Evolutionary conservation across 345 rosid genomes (phyloP).

Genomic region (Alliaria petiolata): DNA sequence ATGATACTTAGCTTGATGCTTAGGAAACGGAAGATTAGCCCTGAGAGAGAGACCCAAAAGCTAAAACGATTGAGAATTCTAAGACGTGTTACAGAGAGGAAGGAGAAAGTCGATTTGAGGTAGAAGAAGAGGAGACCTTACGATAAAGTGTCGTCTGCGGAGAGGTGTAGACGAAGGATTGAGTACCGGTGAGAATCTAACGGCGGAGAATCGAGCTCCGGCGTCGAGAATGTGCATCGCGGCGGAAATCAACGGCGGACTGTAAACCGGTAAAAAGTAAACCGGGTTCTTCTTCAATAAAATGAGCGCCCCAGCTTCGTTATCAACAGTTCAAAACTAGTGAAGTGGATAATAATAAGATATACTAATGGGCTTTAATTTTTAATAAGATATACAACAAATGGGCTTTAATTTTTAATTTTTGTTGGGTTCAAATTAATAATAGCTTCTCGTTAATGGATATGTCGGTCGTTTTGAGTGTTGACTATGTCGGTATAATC

Average conservation of each 20-base stretch:
- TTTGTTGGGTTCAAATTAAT: no score
- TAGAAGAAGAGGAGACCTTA: constrained; percentile 40
- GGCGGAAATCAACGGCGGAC: no score
- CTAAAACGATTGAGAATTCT: background rate
- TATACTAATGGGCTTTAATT: no score
- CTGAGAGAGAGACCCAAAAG: constrained; percentile 29
- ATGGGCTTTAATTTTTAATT: no score
- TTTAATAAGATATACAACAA: no score
- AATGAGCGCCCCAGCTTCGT: constrained; percentile 6
- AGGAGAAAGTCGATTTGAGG: background rate
- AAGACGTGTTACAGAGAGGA: background rate
- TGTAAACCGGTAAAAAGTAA: constrained; percentile 6
- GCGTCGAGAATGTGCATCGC: constrained; percentile 45
- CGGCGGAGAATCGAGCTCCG: constrained; percentile 39
- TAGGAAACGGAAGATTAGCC: constrained; percentile 59
- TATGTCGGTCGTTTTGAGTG: no score
- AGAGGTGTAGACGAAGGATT: constrained; percentile 18
- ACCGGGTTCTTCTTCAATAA: background rate
- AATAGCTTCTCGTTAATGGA: no score
- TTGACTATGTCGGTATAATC: no score
- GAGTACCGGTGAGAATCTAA: constrained; percentile 25
- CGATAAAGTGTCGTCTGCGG: constrained; percentile 33
- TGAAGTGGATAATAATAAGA: background rate
- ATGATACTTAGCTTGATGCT: constrained; percentile 58
- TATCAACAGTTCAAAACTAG: background rate